Base-by-base conservation (phyloP, 768 basidiomycete genomes). In the Coprinopsis strossmayeri region DNA sequence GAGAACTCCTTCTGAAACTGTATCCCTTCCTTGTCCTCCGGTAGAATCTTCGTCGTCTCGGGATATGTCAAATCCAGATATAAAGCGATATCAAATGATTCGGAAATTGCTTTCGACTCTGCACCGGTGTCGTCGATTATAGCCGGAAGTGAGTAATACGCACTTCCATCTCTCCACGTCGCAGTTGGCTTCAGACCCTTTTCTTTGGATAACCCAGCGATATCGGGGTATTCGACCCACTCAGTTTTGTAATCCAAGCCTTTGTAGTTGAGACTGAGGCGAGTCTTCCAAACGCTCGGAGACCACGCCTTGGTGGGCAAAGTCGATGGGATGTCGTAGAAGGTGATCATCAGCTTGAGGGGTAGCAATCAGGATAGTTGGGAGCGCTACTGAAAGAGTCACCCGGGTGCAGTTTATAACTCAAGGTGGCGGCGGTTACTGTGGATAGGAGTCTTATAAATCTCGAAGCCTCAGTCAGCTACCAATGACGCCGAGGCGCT, bases 31-130 rank as follows among this genome's bases (percentile, higher is more conserved):
- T n/a, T n/a, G n/a, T n/a, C n/a, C n/a, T n/a, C n/a, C n/a, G n/a
- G n/a, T n/a, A n/a, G n/a, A n/a, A n/a, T n/a, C n/a, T n/a, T n/a
- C n/a, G n/a, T n/a, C n/a, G n/a, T n/a, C n/a, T n/a, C n/a, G n/a
- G 78, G 74, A 53, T 78, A 81, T 1, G 66, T 64, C 1, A 63
- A 59, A 47, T 81, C 79, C 48, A 81, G 65, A 57, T 81, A 78
- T 13, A 64, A 53, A 1, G 73, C 77, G 48, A 82, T 80, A 26
- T 52, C 55, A 32, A 61, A 53, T 0, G 78, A 78, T 26, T 79
- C 73, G 9, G 68, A 28, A 4, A 61, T 48, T 1, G 57, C 51
- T 13, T 30, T 37, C 3, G 20, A 15, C 20, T 34, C 20, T 57
- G 56, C 7, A 32, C n/a, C n/a, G n/a, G n/a, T n/a, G n/a, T 82